Evolutionary conservation across 176 grass and related monocot species (phyloP).

Genomic region (Pontederia paniculata): DNA sequence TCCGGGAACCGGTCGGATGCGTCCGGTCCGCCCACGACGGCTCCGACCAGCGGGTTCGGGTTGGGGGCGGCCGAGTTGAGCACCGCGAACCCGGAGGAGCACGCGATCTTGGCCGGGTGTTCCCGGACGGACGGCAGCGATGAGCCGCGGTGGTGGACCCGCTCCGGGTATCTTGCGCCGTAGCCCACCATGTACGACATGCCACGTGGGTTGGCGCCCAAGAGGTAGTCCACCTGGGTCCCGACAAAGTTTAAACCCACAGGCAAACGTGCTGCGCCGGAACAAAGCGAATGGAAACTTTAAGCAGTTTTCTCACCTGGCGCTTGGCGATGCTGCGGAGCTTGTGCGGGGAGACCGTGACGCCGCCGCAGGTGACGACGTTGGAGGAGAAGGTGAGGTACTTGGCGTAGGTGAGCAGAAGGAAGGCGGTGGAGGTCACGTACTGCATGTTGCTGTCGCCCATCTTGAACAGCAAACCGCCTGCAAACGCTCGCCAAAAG

Average conservation of each 20-base stretch:
- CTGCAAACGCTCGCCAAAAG: background rate
- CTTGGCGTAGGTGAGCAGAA: slow-evolving; percentile 91
- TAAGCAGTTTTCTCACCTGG: slow-evolving; percentile 32
- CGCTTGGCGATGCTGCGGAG: slow-evolving; percentile 55
- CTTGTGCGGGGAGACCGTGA: slow-evolving; percentile 46
- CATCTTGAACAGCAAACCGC: slow-evolving; percentile 69
- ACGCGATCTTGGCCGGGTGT: slow-evolving; percentile 52
- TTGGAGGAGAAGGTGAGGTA: slow-evolving; percentile 58
- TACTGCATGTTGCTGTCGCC: slow-evolving; percentile 95
- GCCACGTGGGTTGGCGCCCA: slow-evolving; percentile 61
- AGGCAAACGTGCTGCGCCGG: too few species aligned
- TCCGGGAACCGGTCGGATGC: slow-evolving; percentile 60
- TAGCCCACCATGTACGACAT: slow-evolving; percentile 98
- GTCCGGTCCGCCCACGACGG: slow-evolving; percentile 76
- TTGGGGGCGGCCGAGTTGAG: slow-evolving; percentile 44
- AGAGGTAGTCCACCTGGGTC: slow-evolving; percentile 58
- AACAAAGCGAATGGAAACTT: background rate
- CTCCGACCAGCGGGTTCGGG: slow-evolving; percentile 68
- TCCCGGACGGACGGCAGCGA: slow-evolving; percentile 61
- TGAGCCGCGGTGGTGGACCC: slow-evolving; percentile 69
- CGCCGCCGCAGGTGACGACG: slow-evolving; percentile 51
- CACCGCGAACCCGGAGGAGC: slow-evolving; percentile 68
- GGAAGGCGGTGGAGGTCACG: slow-evolving; percentile 85
- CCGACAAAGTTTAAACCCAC: background rate
- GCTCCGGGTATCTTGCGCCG: slow-evolving; percentile 41